Evolutionary conservation across 352 stramenopile genomes (phyloP), one percentile per base, ranked within the genome.

Genomic region (Globisporangium orthogonon): DNA sequence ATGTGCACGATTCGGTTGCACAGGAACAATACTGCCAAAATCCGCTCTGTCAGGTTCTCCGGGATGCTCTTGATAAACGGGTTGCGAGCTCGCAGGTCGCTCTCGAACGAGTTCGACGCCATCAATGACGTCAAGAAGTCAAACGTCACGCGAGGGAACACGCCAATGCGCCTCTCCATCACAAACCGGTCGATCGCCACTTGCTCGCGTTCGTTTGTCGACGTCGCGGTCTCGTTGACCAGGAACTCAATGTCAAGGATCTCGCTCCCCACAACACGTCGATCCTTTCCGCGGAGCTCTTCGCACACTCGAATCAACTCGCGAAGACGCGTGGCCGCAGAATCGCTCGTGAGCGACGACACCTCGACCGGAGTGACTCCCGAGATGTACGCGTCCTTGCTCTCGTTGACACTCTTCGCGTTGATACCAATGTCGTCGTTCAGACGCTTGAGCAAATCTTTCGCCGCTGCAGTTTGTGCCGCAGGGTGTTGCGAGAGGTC

Each of bases 381-480:
- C 14, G 67, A 70, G 29, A 91, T 69, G 56, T 83, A 94, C 0
- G 81, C 79, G 54, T 95, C 82, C 52, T 92, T 86, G 43, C 79
- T 89, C 14, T 61, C 68, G 29, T 92, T 93, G 41, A 88, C 78
- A 7, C 65, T 70, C 46, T 83, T 65, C 7, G 86, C 84, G 49
- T 94, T 89, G 9, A 83, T 86, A n/a, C 81, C 74, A 48, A 98
- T 94, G 62, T 99, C 96, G 40, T 97, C 87, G 4, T 65, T 66
- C 4, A 99, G 83, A 28, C 96, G 78, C 56, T 94, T 87, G 23
- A 98, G 84, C 41, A 98, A 87, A 61, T 97, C 92, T 67, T 97
- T 92, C 7, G 94, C 97, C 51, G 95, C 97, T 46, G 95, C 89
- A 18, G 92, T 98, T 63, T 97, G 87, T 15, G 86, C 91, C 44